These are phyloP conservation scores for Macrophomina tecta DNA, from an alignment of 2,329 filamentous ascomycete species.

Conservation along the genomic window DNA sequence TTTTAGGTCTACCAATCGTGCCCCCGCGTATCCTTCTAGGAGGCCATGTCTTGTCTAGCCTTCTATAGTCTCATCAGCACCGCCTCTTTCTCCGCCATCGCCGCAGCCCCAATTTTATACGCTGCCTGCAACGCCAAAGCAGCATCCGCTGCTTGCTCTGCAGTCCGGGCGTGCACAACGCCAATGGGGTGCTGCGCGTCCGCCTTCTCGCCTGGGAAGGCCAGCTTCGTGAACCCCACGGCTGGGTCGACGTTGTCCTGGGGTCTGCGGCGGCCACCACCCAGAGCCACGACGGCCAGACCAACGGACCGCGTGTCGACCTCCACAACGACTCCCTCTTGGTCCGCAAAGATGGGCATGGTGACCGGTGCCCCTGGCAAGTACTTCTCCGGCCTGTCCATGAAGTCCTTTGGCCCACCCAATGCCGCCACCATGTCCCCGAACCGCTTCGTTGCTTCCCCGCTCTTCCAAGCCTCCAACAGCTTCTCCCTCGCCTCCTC, in stretches of 20 bases:
- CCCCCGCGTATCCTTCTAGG: neutral
- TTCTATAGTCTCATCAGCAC: neutral
- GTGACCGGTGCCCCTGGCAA: constrained; percentile 14
- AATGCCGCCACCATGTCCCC: constrained; percentile 17
- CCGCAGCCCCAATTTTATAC: constrained; percentile 9
- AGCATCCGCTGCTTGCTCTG: constrained; percentile 16
- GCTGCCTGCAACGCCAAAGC: constrained; percentile 22
- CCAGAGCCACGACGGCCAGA: constrained; percentile 27
- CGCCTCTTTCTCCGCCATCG: neutral
- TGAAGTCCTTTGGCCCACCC: constrained; percentile 23
- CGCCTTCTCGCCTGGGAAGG: constrained; percentile 18
- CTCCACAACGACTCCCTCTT: constrained; percentile 14
- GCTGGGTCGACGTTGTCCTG: constrained; percentile 22
- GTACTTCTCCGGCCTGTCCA: neutral
- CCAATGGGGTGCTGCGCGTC: constrained; percentile 6
- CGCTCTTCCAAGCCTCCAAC: constrained; percentile 25
- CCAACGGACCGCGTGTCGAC: constrained; percentile 25
- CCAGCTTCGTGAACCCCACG: constrained; percentile 22
- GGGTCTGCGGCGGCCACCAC: constrained; percentile 21
- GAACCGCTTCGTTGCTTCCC: constrained; percentile 15
- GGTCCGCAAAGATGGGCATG: constrained; percentile 13
- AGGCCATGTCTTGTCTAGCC: neutral
- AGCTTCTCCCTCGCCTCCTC: constrained; percentile 12
- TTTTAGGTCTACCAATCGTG: neutral
- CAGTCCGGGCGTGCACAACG: constrained; percentile 21